Percentiles rank a stretch among this genome's conserved stretches.
Conservation (phyloP, 306 rosid genomes). For the Datisca glomerata region DNA sequence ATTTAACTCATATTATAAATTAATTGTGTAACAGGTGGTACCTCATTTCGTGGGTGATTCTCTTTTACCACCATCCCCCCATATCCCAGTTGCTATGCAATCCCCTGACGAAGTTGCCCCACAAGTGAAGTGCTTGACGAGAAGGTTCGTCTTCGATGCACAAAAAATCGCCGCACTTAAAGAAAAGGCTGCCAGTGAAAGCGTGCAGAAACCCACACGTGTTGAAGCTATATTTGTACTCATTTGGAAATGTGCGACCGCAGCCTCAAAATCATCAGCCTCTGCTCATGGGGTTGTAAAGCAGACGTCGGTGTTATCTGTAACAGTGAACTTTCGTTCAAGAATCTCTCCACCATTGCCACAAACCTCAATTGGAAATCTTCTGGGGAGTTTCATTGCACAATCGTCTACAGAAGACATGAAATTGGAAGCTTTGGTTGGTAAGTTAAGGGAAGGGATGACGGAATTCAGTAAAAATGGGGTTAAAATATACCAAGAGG, state of each 20-base stretch:
- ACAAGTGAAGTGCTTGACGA: slow-evolving; percentile 9
- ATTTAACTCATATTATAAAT: no score
- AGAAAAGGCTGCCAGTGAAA: slow-evolving; percentile 7
- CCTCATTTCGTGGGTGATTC: slow-evolving; percentile 13
- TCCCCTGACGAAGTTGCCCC: not conserved
- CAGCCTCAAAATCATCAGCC: slow-evolving; percentile 8
- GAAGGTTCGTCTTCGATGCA: slow-evolving; percentile 29
- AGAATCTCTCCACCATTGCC: slow-evolving; percentile 15
- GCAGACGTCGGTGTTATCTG: slow-evolving; percentile 20
- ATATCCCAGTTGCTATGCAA: not conserved
- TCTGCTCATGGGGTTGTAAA: slow-evolving; percentile 3
- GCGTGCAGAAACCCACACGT: slow-evolving; percentile 14
- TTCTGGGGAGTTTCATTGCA: slow-evolving; percentile 16
- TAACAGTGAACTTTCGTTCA: slow-evolving; percentile 19
- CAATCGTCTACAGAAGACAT: not conserved
- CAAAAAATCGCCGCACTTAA: slow-evolving; percentile 20
- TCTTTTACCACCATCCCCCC: slow-evolving; percentile 5
- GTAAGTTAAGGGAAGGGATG: not conserved
- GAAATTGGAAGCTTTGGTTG: not conserved
- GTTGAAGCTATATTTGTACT: slow-evolving; percentile 27
- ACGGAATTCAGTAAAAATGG: not conserved
- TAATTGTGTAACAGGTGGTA: no score
- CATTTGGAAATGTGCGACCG: slow-evolving; percentile 36
- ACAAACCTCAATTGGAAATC: slow-evolving; percentile 26
- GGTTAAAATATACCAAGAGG: not conserved